These are phyloP conservation scores for Leccinum boreale DNA, from an alignment of 768 basidiomycete genomes.

Conservation along the genomic window DNA sequence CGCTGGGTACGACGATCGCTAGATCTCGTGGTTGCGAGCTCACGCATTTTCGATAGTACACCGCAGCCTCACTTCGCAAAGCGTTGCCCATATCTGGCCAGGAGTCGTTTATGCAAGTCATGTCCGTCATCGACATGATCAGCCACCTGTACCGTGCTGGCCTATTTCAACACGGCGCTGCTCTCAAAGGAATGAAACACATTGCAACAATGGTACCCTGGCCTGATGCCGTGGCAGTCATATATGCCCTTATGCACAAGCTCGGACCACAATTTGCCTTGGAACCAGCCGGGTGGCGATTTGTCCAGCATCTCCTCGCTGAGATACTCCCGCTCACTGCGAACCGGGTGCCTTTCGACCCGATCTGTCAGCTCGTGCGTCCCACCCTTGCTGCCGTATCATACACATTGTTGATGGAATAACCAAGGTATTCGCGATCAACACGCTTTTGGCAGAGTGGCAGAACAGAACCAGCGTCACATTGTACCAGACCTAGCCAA, in stretches of 20 bases:
- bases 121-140: constrained; percentile 16
- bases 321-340: constrained; percentile 5
- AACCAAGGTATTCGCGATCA: constrained; percentile 13
- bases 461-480: not conserved
- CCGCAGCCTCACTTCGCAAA: not conserved
- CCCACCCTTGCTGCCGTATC: not conserved
- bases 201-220: constrained; percentile 15
- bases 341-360: constrained; percentile 1
- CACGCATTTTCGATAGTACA: constrained; percentile 8
- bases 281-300: constrained; percentile 8
- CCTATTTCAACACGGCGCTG: constrained; percentile 5
- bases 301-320: constrained; percentile 12
- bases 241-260: constrained; percentile 12
- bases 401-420: constrained; percentile 1
- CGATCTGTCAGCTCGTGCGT: constrained; percentile 19
- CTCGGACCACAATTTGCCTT: constrained; percentile 18
- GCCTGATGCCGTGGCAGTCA: constrained; percentile 16
- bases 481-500: constrained; percentile 5
- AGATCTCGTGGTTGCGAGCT: not conserved
- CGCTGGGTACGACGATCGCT: constrained; percentile 12
- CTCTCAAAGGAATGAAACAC: constrained; percentile 4
- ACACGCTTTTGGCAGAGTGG: constrained; percentile 9
- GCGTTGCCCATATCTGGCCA: not conserved
- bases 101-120: constrained; percentile 11
- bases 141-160: constrained; percentile 12